phyloP scores from a whole-genome alignment of 805 yeast species.

The Starmerella etchellsii region DNA sequence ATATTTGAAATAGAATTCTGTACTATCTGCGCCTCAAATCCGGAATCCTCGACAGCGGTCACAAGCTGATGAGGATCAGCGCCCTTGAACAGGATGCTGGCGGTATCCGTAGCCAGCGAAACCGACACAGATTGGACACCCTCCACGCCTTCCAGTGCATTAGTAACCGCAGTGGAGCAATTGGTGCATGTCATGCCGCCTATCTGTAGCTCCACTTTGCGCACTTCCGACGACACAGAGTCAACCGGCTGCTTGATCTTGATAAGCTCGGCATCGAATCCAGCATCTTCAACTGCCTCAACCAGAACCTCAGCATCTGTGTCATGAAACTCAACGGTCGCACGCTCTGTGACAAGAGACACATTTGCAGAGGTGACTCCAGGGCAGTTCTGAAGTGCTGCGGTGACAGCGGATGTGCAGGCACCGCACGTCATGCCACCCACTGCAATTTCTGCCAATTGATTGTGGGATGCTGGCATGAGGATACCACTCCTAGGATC shows the following conservation, averaged over 20 bases:
- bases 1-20: not conserved
- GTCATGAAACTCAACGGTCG: conserved; percentile 40
- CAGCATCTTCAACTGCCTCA: conserved; percentile 59
- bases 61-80: conserved; percentile 28
- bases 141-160: conserved; percentile 35
- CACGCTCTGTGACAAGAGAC: conserved; percentile 67
- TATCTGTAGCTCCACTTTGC: conserved; percentile 25
- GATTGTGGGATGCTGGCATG: not conserved
- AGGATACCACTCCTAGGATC: not conserved
- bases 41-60: conserved; percentile 59
- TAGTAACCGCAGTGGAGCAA: conserved; percentile 57
- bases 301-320: conserved; percentile 30
- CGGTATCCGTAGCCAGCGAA: conserved; percentile 66
- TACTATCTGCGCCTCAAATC: conserved; percentile 43
- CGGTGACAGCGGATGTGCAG: conserved; percentile 58
- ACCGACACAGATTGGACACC: conserved; percentile 49
- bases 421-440: conserved; percentile 90
- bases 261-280: conserved; percentile 42
- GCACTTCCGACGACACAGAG: not conserved
- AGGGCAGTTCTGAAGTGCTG: conserved; percentile 35
- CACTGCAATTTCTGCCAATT: conserved; percentile 20
- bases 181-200: conserved; percentile 89
- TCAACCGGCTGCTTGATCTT: not conserved
- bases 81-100: conserved; percentile 40
- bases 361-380: conserved; percentile 49